Base-by-base conservation (phyloP, 371 early-diverging fungal genomes). In the Zopfochytrium polystomum region DNA sequence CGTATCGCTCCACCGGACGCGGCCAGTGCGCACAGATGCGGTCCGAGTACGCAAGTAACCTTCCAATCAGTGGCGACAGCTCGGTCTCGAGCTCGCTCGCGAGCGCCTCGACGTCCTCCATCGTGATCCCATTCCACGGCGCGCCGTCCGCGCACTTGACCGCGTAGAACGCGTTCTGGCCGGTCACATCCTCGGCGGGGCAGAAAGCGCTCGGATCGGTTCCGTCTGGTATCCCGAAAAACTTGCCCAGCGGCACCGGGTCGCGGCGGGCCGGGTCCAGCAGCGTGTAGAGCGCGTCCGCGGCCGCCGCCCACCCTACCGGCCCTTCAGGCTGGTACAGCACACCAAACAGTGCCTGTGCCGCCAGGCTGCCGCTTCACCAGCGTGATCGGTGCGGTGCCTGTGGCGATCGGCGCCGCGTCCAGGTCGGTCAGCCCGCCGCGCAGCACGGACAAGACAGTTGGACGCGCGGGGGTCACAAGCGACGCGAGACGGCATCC, bases 1-100 rank as follows among this genome's bases (percentile, higher is more conserved):
- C 29, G 38, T 53, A 73, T 7, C 70, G 44, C 49, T 70, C 68
- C 2, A 52, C 63, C 25, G 66, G 63, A 5, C 35, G 27, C 13
- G 65, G 62, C 70, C 70, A 70, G 34, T 58, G 47, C 35, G 47
- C 23, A 43, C 70, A 70, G 3, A n/a, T n/a, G n/a, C n/a, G n/a
- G n/a, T n/a, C n/a, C n/a, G n/a, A n/a, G n/a, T n/a, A n/a, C n/a
- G 42, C 13, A 32, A 43, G 35, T 13, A n/a, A n/a, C n/a, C n/a
- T n/a, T 26, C 22, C 55, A 38, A n/a, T 3, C 58, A 11, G 9
- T 38, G 38, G 9, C 9, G 38, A 38, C 38, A 9, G n/a, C n/a
- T 38, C n/a, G 38, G 38, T n/a, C 11, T 38, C 38, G 38, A 9
- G 38, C 9, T 38, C 11, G 26, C 6, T 2, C 11, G 38, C n/a